phyloP scores from a whole-genome alignment of 2,329 filamentous ascomycete species.

The Lomentospora prolificans region DNA sequence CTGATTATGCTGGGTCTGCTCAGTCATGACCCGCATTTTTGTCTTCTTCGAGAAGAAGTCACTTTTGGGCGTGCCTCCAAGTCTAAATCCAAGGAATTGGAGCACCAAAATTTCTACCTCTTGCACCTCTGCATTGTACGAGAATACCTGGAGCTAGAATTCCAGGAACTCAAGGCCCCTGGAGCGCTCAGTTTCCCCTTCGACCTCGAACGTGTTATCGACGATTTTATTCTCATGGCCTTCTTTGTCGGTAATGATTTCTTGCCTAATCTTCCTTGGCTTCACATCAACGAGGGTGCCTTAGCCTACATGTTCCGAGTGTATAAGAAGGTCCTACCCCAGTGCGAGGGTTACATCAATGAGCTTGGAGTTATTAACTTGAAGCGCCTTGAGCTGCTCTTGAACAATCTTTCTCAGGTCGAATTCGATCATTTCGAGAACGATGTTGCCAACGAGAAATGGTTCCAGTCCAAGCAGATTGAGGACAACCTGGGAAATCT shows the following conservation, averaged over 20 bases:
- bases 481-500: slow-evolving; percentile 56
- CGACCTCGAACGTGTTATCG: slow-evolving; percentile 92
- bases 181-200: slow-evolving; percentile 67
- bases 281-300: slow-evolving; percentile 98
- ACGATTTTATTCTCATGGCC: slow-evolving; percentile 98
- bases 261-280: slow-evolving; percentile 85
- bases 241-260: slow-evolving; percentile 99
- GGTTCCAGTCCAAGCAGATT: slow-evolving; percentile 81
- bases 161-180: slow-evolving; percentile 77
- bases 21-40: slow-evolving; percentile 97
- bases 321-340: slow-evolving; percentile 83
- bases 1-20: slow-evolving; percentile 96
- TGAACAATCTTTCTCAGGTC: slow-evolving; percentile 78
- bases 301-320: slow-evolving; percentile 94
- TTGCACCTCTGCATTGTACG: slow-evolving; percentile 96
- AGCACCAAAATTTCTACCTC: slow-evolving; percentile 97
- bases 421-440: slow-evolving; percentile 90
- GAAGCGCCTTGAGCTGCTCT: slow-evolving; percentile 61
- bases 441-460: slow-evolving; percentile 79
- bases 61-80: slow-evolving; percentile 86
- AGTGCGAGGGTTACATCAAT: slow-evolving; percentile 90
- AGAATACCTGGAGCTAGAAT: slow-evolving; percentile 94
- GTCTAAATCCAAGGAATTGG: slow-evolving; percentile 87
- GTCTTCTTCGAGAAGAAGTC: slow-evolving; percentile 90
- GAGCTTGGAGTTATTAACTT: slow-evolving; percentile 89